A percentile compares a stretch with the other conserved stretches of the same genome.
Evolutionary conservation across 2,329 filamentous ascomycete genomes (phyloP).

Genomic region (Rhynchosporium secalis): DNA sequence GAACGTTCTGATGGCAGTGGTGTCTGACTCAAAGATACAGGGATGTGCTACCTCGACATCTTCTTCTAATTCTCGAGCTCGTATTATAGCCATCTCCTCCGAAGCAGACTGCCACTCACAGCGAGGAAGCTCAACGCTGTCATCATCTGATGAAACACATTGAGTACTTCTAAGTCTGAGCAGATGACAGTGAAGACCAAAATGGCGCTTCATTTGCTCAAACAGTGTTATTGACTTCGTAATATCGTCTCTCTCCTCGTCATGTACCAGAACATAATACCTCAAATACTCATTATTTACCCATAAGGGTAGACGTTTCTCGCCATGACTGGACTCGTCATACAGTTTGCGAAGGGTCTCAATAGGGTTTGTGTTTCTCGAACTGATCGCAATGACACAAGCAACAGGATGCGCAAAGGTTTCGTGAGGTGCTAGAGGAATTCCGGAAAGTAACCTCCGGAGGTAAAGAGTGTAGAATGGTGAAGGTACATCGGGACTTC

Average conservation of each 20-base stretch:
- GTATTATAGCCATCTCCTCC: conserved; percentile 78
- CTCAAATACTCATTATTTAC: conserved; percentile 88
- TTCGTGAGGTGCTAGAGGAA: conserved; percentile 80
- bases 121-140: conserved; percentile 76
- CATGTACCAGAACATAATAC: conserved; percentile 95
- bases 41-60: conserved; percentile 70
- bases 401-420: conserved; percentile 94
- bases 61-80: conserved; percentile 65
- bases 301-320: conserved; percentile 75
- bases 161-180: conserved; percentile 81
- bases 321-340: conserved; percentile 76
- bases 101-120: conserved; percentile 87
- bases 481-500: conserved; percentile 51
- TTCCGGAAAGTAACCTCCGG: conserved; percentile 75
- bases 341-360: conserved; percentile 85
- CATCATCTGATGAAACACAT: conserved; percentile 87
- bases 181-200: conserved; percentile 92
- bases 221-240: conserved; percentile 85
- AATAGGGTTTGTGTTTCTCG: conserved; percentile 78
- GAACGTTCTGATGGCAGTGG: conserved; percentile 82
- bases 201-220: conserved; percentile 99
- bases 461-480: conserved; percentile 86
- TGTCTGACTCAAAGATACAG: conserved; percentile 90
- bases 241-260: conserved; percentile 94
- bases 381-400: conserved; percentile 93